These are phyloP conservation scores for Eutypa lata DNA, from an alignment of 2,329 filamentous ascomycete species.

Conservation along the genomic window DNA sequence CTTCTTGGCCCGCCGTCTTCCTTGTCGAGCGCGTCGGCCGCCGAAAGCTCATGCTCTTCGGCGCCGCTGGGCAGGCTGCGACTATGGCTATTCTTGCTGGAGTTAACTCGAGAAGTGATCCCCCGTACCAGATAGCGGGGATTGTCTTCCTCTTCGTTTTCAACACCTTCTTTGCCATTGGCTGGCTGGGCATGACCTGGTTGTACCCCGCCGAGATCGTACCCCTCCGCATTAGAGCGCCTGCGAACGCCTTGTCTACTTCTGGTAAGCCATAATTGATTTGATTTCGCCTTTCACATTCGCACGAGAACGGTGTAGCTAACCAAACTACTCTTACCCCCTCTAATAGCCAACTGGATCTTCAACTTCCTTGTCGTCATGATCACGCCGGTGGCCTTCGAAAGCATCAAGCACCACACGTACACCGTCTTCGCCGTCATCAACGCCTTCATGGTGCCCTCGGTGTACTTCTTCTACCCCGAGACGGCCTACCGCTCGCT, in stretches of 20 bases:
- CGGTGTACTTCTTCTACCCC: conserved; percentile 60
- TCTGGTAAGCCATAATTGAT: conserved; percentile 30
- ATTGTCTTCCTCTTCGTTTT: conserved; percentile 47
- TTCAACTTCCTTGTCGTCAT: conserved; percentile 65
- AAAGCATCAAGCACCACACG: conserved; percentile 50
- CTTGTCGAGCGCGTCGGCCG: conserved; percentile 66
- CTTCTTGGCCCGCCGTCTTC: conserved; percentile 58
- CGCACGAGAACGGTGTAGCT: background rate
- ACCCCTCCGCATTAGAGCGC: conserved; percentile 48
- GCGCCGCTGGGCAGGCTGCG: conserved; percentile 58
- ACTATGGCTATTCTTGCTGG: conserved; percentile 63
- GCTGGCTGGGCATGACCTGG: conserved; percentile 56
- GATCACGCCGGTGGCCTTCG: conserved; percentile 58
- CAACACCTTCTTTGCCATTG: conserved; percentile 51
- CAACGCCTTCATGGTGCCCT: conserved; percentile 58
- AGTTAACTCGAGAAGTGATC: conserved; percentile 30
- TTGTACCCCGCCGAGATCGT: conserved; percentile 58
- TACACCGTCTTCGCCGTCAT: conserved; percentile 67
- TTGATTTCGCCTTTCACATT: conserved; percentile 18
- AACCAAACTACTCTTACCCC: conserved; percentile 9
- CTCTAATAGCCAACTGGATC: conserved; percentile 56
- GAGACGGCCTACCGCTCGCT: conserved; percentile 62
- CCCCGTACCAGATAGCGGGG: conserved; percentile 24
- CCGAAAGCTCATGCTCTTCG: conserved; percentile 69
- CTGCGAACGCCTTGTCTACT: conserved; percentile 52